Base-by-base conservation (phyloP, 2,329 filamentous ascomycete species). In the Aspergillus niger region DNA sequence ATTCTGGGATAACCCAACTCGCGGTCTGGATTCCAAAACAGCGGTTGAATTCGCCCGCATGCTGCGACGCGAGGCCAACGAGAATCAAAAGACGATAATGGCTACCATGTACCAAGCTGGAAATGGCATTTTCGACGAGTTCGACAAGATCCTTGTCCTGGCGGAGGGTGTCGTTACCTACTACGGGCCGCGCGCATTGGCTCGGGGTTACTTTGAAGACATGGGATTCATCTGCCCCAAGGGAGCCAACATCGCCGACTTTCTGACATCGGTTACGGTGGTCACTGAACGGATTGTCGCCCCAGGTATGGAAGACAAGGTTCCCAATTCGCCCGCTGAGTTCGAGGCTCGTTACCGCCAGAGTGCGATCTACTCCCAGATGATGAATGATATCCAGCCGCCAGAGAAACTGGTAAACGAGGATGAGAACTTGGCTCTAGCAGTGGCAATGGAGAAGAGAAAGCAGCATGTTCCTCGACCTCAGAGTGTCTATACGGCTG, bases 31-130 rank as follows among this genome's bases (percentile, higher is more conserved):
- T 68, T 86, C 87, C 0, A 86, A 83, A 69, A 87, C 85, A 3
- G 87, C 86, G 0, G 76, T 87, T 1, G 81, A 87, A 47, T 88
- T 83, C 61, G 79, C 82, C 24, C 83, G 84, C 55, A 81, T 84
- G 15, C 74, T 89, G 10, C 79, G 87, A 7, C 80, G 82, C 5
- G 78, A 89, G 78, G 88, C 87, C 0, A 83, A 89, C 58, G 79
- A 85, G 3, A 79, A 85, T 5, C 82, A 83, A 0, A 79, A 87
- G 11, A 79, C 85, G 0, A 83, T 85, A 2, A 83, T 89, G 47
- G 82, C 87, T 2, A 88, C 86, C 0, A 79, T 89, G 0, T 91
- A 91, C 69, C 88, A 90, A 68, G 88, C 88, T 1, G 86, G 86
- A 7, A 88, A 91, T 56, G 85, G 82, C 5, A 89, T 90, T 61